A percentile compares a stretch with the other conserved stretches of the same genome.
These are phyloP conservation scores for Leonotis leonurus DNA, from an alignment of 257 asterid species.

Conservation along the genomic window DNA sequence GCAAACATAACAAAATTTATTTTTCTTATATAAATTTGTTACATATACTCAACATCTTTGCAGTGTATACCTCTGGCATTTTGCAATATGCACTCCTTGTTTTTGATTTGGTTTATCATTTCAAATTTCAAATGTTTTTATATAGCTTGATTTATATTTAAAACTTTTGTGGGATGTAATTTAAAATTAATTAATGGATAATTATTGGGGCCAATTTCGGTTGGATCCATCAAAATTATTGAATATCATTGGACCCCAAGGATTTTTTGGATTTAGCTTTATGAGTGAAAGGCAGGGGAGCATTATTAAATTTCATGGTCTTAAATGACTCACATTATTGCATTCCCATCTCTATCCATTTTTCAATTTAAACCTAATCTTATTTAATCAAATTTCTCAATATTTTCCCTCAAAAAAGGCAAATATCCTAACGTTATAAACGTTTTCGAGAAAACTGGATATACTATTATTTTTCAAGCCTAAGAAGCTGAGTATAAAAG, in stretches of 20 bases:
- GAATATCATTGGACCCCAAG: background rate
- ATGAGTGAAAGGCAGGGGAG: background rate
- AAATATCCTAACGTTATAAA: no score
- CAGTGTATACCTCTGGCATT: no score
- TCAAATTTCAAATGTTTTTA: no score
- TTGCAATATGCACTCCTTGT: no score
- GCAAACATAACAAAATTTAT: no score
- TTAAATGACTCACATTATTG: background rate
- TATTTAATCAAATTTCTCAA: background rate
- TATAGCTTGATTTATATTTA: no score
- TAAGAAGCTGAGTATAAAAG: background rate
- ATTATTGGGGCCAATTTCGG: constrained; percentile 1
- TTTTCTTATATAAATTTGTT: no score
- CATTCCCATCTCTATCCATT: background rate
- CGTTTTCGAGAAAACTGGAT: no score
- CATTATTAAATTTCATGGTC: background rate
- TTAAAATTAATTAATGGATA: background rate
- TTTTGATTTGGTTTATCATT: background rate
- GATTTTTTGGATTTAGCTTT: background rate
- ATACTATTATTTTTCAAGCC: no score
- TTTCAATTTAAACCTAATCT: background rate
- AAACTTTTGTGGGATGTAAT: constrained; percentile 9
- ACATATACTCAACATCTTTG: no score
- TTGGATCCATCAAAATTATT: constrained; percentile 3
- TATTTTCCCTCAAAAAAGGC: background rate